Percentiles rank a stretch among this genome's conserved stretches.
phyloP scores from a whole-genome alignment of 73 alveolate species.

The Paramecium octaurelia region DNA sequence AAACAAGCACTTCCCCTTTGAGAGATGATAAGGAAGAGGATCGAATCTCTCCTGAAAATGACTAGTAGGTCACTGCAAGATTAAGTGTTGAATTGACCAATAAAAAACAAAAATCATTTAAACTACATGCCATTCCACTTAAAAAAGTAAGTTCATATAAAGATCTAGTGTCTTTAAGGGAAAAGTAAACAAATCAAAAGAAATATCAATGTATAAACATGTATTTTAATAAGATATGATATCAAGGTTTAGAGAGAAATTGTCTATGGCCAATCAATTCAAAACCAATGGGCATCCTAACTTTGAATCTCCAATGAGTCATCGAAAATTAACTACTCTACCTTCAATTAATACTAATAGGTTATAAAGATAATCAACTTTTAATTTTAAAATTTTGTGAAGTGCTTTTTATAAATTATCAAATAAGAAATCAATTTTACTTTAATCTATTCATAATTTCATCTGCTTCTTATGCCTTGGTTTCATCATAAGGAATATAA shows the following conservation, averaged over 20 bases:
- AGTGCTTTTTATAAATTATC: neutral
- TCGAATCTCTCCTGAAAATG: neutral
- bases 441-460: conserved; percentile 23
- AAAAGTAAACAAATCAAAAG: neutral
- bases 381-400: conserved; percentile 2
- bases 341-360: conserved; percentile 72
- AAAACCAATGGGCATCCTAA: conserved; percentile 34
- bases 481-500: conserved; percentile 40
- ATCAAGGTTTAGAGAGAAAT: conserved; percentile 52
- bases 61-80: neutral
- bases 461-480: conserved; percentile 34
- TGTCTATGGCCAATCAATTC: conserved; percentile 68
- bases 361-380: conserved; percentile 72
- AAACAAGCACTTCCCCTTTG: neutral
- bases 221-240: neutral
- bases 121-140: neutral
- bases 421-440: neutral
- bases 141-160: conserved; percentile 3
- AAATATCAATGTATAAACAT: neutral
- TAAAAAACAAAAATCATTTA: neutral
- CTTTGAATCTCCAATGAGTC: conserved; percentile 69
- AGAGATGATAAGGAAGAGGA: neutral
- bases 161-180: neutral
- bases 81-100: neutral
- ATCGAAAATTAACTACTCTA: conserved; percentile 70